phyloP scores from a whole-genome alignment of 1,284 basidiomycete species.

The Tranzscheliella williamsii region DNA sequence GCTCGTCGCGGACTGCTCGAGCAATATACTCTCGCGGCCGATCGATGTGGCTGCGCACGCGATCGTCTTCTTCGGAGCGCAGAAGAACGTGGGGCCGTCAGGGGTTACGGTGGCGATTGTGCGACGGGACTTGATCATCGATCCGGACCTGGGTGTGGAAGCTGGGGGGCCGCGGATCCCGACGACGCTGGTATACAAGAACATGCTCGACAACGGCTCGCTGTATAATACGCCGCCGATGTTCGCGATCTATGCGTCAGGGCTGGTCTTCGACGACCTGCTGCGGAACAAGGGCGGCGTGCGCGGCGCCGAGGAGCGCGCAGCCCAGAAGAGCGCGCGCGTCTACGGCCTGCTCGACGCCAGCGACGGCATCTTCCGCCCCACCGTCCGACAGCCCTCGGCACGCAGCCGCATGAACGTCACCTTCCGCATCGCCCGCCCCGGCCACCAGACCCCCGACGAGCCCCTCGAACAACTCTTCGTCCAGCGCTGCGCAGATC shows the following conservation, averaged over 20 bases:
- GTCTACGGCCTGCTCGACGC: slow-evolving; percentile 53
- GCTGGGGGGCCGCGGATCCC: slow-evolving; percentile 71
- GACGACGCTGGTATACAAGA: slow-evolving; percentile 81
- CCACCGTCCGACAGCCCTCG: slow-evolving; percentile 46
- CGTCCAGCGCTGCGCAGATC: slow-evolving; percentile 41
- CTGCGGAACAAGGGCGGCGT: slow-evolving; percentile 69
- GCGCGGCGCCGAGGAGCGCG: slow-evolving; percentile 59
- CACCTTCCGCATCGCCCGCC: slow-evolving; percentile 52
- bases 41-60: slow-evolving; percentile 76
- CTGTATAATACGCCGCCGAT: slow-evolving; percentile 95
- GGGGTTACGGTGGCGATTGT: slow-evolving; percentile 92
- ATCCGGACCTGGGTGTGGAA: slow-evolving; percentile 47
- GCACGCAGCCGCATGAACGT: slow-evolving; percentile 59
- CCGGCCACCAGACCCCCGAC: slow-evolving; percentile 34
- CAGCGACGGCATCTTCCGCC: slow-evolving; percentile 35
- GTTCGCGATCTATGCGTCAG: slow-evolving; percentile 87
- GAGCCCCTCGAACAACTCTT: slow-evolving; percentile 50
- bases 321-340: slow-evolving; percentile 29
- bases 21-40: slow-evolving; percentile 94
- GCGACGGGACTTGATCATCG: slow-evolving; percentile 74
- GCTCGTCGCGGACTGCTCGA: slow-evolving; percentile 92
- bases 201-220: slow-evolving; percentile 75
- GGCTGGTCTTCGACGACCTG: slow-evolving; percentile 80
- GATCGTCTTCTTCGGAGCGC: slow-evolving; percentile 95
- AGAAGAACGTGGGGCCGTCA: slow-evolving; percentile 96